Percentiles rank a stretch among this genome's conserved stretches.
phyloP scores from a whole-genome alignment of 306 rosid genomes.

The Vicia villosa region DNA sequence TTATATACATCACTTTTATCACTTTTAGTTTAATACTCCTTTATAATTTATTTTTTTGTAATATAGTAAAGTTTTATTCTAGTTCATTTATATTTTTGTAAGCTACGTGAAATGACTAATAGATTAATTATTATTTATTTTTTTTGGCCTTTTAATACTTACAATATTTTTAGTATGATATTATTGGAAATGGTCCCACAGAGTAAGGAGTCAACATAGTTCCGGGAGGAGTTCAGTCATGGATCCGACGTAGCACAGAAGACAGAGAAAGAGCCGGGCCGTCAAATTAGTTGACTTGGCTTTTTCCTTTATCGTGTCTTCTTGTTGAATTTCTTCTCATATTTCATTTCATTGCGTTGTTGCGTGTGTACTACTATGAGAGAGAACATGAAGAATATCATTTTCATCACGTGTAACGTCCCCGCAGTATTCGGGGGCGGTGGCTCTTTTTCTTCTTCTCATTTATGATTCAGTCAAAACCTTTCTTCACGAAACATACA shows the following conservation, averaged over 20 bases:
- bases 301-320: slow-evolving; percentile 26
- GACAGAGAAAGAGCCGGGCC: slow-evolving; percentile 61
- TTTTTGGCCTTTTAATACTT: too few species aligned
- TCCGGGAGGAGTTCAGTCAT: slow-evolving; percentile 6
- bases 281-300: slow-evolving; percentile 83
- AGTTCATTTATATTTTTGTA: too few species aligned
- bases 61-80: too few species aligned
- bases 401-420: slow-evolving; percentile 81
- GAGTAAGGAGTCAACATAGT: slow-evolving; percentile 32
- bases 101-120: too few species aligned
- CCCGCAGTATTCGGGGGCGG: slow-evolving; percentile 89
- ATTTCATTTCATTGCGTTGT: background rate
- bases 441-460: slow-evolving; percentile 45
- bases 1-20: too few species aligned
- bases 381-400: background rate
- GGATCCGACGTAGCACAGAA: background rate
- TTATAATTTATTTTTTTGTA: too few species aligned
- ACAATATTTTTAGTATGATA: too few species aligned
- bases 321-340: slow-evolving; percentile 25
- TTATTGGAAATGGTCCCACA: background rate
- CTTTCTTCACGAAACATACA: slow-evolving; percentile 58
- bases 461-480: slow-evolving; percentile 67
- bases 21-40: too few species aligned
- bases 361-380: background rate
- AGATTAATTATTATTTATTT: too few species aligned